Conservation (phyloP, 2,329 filamentous ascomycete species). For the Nakataea oryzae region DNA sequence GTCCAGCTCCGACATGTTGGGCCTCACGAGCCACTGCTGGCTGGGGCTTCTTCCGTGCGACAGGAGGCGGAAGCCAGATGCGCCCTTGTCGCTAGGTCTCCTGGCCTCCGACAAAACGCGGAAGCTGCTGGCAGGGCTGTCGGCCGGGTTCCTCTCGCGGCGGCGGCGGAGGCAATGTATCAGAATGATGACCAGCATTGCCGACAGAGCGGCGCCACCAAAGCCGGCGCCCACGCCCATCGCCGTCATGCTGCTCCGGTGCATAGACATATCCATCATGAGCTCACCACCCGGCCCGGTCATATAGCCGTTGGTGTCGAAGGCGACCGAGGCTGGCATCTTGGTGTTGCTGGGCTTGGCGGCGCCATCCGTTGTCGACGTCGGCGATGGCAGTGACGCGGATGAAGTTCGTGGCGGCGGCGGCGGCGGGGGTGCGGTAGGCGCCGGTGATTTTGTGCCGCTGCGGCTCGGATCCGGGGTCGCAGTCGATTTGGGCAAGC, state of each 20-base stretch:
- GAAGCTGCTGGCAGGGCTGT: background rate
- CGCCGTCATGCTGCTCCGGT: background rate
- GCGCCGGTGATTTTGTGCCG: background rate
- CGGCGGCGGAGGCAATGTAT: background rate
- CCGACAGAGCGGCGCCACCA: background rate
- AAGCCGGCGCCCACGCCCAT: background rate
- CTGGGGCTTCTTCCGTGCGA: background rate
- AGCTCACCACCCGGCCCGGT: background rate
- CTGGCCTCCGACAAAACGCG: background rate
- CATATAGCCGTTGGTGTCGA: background rate
- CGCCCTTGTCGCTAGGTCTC: background rate
- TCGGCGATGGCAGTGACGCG: background rate
- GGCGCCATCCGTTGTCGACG: background rate
- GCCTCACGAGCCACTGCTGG: background rate
- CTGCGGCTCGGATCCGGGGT: background rate
- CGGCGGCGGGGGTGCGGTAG: background rate
- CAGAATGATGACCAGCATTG: background rate
- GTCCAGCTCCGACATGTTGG: background rate
- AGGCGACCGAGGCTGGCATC: background rate
- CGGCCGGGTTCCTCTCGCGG: background rate
- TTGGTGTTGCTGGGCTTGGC: background rate
- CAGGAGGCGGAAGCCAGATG: background rate
- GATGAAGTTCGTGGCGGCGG: background rate
- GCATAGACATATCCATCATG: background rate
- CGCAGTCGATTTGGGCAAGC: background rate